Percentiles rank a stretch among this genome's conserved stretches.
These are phyloP conservation scores for Dunaliella primolecta DNA, from an alignment of 139 green algal genomes.

Conservation along the genomic window DNA sequence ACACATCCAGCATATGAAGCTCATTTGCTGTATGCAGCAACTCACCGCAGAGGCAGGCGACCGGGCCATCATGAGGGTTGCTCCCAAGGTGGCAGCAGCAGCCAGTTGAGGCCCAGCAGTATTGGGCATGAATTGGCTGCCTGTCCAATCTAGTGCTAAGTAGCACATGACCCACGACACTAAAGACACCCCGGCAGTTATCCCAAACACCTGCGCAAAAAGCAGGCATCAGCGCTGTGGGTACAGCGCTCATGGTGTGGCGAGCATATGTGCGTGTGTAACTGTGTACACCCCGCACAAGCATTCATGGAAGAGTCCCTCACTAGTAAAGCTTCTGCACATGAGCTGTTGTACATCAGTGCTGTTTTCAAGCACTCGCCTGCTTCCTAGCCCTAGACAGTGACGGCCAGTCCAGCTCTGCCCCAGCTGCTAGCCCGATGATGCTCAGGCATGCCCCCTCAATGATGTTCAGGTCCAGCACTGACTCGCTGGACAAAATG, in stretches of 20 bases:
- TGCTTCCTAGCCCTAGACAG: slow-evolving; percentile 57
- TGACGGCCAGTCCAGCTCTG: slow-evolving; percentile 68
- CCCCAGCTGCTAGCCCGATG: slow-evolving; percentile 75
- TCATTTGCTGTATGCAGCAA: not conserved
- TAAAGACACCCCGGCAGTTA: slow-evolving; percentile 51
- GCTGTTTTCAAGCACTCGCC: slow-evolving; percentile 25
- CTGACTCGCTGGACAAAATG: slow-evolving; percentile 49
- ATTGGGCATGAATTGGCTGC: slow-evolving; percentile 20
- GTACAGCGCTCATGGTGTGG: too few species aligned
- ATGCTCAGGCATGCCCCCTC: slow-evolving; percentile 64
- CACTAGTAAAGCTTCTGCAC: too few species aligned
- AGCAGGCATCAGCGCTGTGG: too few species aligned
- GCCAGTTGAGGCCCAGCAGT: slow-evolving; percentile 24
- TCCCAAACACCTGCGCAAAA: slow-evolving; percentile 62
- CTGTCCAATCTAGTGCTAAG: slow-evolving; percentile 29
- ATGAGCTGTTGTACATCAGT: not conserved
- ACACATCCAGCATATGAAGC: too few species aligned
- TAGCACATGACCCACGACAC: slow-evolving; percentile 58
- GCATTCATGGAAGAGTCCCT: too few species aligned
- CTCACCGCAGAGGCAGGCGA: slow-evolving; percentile 79
- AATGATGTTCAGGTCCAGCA: slow-evolving; percentile 55
- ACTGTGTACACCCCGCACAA: too few species aligned
- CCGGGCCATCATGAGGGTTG: slow-evolving; percentile 76
- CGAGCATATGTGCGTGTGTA: not conserved
- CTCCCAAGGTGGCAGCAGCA: slow-evolving; percentile 61